These are phyloP conservation scores for Sisymbrium irio DNA, from an alignment of 345 rosid species.

Conservation along the genomic window DNA sequence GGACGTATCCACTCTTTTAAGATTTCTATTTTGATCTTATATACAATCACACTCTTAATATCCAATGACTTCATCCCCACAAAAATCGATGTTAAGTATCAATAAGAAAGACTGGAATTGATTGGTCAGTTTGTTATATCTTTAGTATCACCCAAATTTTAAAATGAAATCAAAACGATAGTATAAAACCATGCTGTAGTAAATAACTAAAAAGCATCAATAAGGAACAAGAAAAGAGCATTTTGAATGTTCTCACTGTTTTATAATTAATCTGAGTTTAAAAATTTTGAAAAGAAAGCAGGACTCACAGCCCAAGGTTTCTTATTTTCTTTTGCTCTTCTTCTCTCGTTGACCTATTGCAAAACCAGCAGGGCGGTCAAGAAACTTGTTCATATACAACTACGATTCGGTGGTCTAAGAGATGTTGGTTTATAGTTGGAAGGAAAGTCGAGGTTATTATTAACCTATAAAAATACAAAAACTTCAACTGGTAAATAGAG, in stretches of 20 bases:
- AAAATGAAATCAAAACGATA: constrained; percentile 5
- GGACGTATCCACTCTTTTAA: constrained; percentile 19
- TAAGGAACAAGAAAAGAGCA: constrained; percentile 2
- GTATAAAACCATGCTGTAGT: not conserved
- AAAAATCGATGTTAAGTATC: not conserved
- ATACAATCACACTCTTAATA: not conserved
- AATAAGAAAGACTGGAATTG: constrained; percentile 6
- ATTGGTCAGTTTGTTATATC: constrained; percentile 24
- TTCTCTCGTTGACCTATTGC: constrained; percentile 16
- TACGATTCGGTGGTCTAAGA: constrained; percentile 11
- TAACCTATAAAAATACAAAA: not conserved
- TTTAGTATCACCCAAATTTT: not conserved
- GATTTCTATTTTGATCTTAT: not conserved
- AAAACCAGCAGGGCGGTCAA: constrained; percentile 21
- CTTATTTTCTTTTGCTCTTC: constrained; percentile 1
- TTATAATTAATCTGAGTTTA: not conserved
- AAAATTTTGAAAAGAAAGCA: constrained; percentile 5
- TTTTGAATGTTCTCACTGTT: constrained; percentile 2
- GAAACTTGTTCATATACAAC: constrained; percentile 29
- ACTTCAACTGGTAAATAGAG: not conserved
- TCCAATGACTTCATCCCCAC: constrained; percentile 3
- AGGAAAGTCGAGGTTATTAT: not conserved
- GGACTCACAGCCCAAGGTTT: constrained; percentile 19
- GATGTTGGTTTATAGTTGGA: constrained; percentile 13
- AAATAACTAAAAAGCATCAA: not conserved